These are phyloP conservation scores for Tylopilus subfusipes DNA, from an alignment of 768 basidiomycete genomes.

Conservation along the genomic window DNA sequence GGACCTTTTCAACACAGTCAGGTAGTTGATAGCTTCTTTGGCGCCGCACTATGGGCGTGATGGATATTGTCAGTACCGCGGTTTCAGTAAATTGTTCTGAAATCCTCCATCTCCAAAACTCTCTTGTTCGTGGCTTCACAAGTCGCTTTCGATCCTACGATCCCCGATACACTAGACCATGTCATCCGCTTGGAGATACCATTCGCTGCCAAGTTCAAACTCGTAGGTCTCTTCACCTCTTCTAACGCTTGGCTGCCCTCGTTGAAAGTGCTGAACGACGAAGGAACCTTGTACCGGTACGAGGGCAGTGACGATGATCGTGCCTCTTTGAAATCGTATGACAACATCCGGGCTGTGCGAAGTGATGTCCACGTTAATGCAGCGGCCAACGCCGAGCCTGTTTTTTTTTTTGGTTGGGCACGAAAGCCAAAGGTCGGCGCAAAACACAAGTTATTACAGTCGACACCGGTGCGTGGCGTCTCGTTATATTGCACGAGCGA, in stretches of 20 bases:
- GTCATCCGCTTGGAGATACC: slow-evolving; percentile 51
- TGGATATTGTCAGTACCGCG: neutral
- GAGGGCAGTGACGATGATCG: slow-evolving; percentile 40
- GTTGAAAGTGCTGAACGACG: slow-evolving; percentile 36
- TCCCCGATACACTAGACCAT: slow-evolving; percentile 41
- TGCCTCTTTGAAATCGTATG: slow-evolving; percentile 43
- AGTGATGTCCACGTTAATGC: slow-evolving; percentile 36
- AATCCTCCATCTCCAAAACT: neutral
- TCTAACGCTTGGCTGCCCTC: slow-evolving; percentile 30
- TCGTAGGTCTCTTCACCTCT: slow-evolving; percentile 34
- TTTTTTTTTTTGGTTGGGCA: slow-evolving; percentile 21
- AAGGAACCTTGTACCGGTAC: slow-evolving; percentile 26
- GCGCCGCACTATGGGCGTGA: slow-evolving; percentile 4
- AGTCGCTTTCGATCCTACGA: slow-evolving; percentile 41
- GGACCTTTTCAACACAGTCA: no score
- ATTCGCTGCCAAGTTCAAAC: slow-evolving; percentile 15
- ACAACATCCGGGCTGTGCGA: slow-evolving; percentile 27
- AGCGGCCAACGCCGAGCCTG: slow-evolving; percentile 28
- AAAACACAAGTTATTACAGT: slow-evolving; percentile 41
- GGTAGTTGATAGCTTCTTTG: neutral
- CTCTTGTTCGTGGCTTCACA: neutral
- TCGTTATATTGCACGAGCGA: slow-evolving; percentile 42
- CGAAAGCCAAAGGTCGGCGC: slow-evolving; percentile 38
- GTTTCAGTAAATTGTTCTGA: neutral
- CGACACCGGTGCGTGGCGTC: slow-evolving; percentile 42